These are phyloP conservation scores for Pythium guiyangense DNA, from an alignment of 352 stramenopile species.

Conservation along the genomic window DNA sequence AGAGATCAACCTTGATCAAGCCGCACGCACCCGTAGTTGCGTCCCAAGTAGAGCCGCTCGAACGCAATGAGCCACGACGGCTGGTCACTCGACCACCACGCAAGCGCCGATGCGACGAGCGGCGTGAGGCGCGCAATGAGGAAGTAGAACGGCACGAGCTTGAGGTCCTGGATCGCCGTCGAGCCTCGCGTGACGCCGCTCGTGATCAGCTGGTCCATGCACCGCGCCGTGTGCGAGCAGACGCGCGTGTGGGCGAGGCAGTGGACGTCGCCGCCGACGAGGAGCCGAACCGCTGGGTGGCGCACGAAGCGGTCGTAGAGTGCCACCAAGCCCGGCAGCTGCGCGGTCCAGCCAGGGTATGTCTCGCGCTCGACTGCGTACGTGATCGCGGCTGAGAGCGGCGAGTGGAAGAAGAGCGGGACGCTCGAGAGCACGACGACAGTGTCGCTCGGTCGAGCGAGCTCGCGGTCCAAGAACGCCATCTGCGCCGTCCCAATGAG, in stretches of 20 bases:
- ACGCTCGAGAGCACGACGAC: conserved; percentile 46
- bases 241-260: conserved; percentile 46
- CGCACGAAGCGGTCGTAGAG: conserved; percentile 34
- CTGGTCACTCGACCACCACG: conserved; percentile 2
- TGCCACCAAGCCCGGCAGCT: conserved; percentile 26
- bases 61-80: conserved; percentile 32
- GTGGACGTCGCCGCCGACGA: conserved; percentile 66
- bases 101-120: conserved; percentile 10
- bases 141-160: conserved; percentile 56
- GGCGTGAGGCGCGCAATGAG: conserved; percentile 37
- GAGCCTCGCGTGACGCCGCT: conserved; percentile 59
- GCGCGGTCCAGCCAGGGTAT: conserved; percentile 45
- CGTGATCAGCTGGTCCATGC: conserved; percentile 61
- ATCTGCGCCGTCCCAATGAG: conserved; percentile 34
- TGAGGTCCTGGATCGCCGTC: conserved; percentile 45
- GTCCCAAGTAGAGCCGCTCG: conserved; percentile 43
- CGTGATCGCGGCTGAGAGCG: conserved; percentile 37
- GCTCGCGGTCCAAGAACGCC: conserved; percentile 5
- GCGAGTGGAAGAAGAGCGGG: conserved; percentile 69
- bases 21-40: conserved; percentile 54
- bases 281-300: conserved; percentile 23
- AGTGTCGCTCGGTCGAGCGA: conserved; percentile 18
- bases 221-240: conserved; percentile 21
- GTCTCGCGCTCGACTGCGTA: conserved; percentile 55
- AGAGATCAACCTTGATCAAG: not conserved